Evolutionary conservation across 2,329 filamentous ascomycete genomes (phyloP).

Genomic region (Aureobasidium pullulans): DNA sequence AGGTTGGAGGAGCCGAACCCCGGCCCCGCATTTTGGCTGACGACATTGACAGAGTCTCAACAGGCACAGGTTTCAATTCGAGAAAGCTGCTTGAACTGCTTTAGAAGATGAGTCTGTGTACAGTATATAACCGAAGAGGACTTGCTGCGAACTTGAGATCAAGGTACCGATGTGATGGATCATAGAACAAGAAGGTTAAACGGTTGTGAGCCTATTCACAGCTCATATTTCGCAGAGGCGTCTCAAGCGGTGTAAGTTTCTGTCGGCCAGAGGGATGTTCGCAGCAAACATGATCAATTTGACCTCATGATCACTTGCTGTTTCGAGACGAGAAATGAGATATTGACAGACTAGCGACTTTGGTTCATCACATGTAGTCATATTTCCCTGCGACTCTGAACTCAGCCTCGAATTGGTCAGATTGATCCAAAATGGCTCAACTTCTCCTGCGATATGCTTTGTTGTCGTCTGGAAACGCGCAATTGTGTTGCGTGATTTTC

Average conservation of each 20-base stretch:
- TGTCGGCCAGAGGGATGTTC: background rate
- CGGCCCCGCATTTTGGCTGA: conserved; percentile 5
- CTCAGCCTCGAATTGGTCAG: background rate
- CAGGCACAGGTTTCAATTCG: background rate
- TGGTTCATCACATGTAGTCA: background rate
- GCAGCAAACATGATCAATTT: background rate
- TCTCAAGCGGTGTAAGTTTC: background rate
- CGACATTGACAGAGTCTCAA: background rate
- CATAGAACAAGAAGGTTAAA: background rate
- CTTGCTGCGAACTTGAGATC: too few species aligned
- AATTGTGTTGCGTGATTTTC: conserved; percentile 12
- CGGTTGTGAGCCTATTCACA: background rate
- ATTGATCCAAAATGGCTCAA: conserved; percentile 7
- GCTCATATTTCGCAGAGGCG: background rate
- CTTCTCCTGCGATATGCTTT: background rate
- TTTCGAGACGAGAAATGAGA: background rate
- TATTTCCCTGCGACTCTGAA: background rate
- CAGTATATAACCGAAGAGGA: background rate
- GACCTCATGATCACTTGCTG: background rate
- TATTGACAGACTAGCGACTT: background rate
- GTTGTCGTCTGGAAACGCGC: background rate
- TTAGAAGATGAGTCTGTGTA: background rate
- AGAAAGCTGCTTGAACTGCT: background rate
- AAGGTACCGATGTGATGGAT: background rate
- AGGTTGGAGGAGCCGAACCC: background rate